Evolutionary conservation across 345 rosid species (phyloP), one percentile per base, ranked within the genome.

Genomic region (Erodium maritimum): DNA sequence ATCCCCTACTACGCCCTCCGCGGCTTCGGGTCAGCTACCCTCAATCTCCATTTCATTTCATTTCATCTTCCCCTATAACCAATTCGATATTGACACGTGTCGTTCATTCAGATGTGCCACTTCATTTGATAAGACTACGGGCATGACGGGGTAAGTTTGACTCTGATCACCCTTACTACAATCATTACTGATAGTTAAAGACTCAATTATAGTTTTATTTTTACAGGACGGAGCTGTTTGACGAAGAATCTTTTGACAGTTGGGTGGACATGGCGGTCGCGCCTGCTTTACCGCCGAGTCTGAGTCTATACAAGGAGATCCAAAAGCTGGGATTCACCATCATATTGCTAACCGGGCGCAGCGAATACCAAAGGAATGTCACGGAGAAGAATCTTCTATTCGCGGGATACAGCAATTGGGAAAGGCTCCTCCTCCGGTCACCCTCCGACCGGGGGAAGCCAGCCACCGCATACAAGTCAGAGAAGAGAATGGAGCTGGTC

Each of bases 221-320:
- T n/a, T n/a, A 52, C 64, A 90, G 97, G 60, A 72, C 85, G 13
- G 80, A 79, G 66, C 18, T 66, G 33, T 85, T 68, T 19, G 67
- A 80, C 20, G 80, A 77, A 46, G 18, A 17, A 9, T 21, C 79
- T 13, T 89, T 72, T 55, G 70, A 82, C 59, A 71, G 21, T 11
- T 88, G 90, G 95, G 95, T 84, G 57, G 74, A 75, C 37, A 21
- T 58, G 66, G 91, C 88, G 0, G 67, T 54, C 66, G 91, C 91
- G 0, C 87, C 91, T 29, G 81, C 83, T 57, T 60, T 91, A 58
- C 75, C 77, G 8, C 75, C 83, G 9, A 88, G 97, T 62, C 67
- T 88, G 70, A 74, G 61, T 13, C 65, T 88, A 29, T 86, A 91
- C 76, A 71, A 79, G 42, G 79, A 75, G 67, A 77, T 88, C 42